Evolutionary conservation across 1,139 yeast species (phyloP).

Genomic region (Suhomyces anneliseae): DNA sequence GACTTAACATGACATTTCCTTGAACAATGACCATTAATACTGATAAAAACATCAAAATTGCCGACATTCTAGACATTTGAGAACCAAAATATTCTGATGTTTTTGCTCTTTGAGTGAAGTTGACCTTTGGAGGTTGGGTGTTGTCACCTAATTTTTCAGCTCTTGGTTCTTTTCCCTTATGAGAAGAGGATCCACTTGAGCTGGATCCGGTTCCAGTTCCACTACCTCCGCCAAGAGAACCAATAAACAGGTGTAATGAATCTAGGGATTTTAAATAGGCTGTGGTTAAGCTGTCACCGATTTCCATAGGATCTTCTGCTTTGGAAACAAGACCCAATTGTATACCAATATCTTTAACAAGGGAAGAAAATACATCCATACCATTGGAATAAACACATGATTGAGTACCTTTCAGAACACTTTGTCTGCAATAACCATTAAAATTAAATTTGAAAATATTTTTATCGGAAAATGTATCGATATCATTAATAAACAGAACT

Average conservation of each 20-base stretch:
- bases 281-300: slow-evolving; percentile 17
- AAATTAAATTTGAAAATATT: slow-evolving; percentile 45
- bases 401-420: slow-evolving; percentile 12
- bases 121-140: neutral
- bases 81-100: slow-evolving; percentile 1
- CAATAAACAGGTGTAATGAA: slow-evolving; percentile 3
- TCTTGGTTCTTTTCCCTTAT: too few relatives aligned
- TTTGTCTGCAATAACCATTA: slow-evolving; percentile 50
- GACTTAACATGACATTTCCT: slow-evolving; percentile 3
- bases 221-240: neutral
- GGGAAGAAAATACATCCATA: slow-evolving; percentile 9
- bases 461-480: slow-evolving; percentile 47
- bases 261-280: slow-evolving; percentile 7
- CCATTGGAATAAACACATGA: slow-evolving; percentile 7
- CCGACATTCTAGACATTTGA: slow-evolving; percentile 1
- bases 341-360: slow-evolving; percentile 11
- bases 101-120: slow-evolving; percentile 5
- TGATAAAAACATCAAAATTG: slow-evolving; percentile 3
- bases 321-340: slow-evolving; percentile 46
- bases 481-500: slow-evolving; percentile 23
- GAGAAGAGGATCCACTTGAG: too few relatives aligned
- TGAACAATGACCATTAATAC: slow-evolving; percentile 3
- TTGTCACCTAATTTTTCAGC: too few relatives aligned
- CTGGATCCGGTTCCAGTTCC: too few relatives aligned
- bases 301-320: slow-evolving; percentile 33